Evolutionary conservation across 345 rosid genomes (phyloP).

Genomic region (Eucalyptus marginata): DNA sequence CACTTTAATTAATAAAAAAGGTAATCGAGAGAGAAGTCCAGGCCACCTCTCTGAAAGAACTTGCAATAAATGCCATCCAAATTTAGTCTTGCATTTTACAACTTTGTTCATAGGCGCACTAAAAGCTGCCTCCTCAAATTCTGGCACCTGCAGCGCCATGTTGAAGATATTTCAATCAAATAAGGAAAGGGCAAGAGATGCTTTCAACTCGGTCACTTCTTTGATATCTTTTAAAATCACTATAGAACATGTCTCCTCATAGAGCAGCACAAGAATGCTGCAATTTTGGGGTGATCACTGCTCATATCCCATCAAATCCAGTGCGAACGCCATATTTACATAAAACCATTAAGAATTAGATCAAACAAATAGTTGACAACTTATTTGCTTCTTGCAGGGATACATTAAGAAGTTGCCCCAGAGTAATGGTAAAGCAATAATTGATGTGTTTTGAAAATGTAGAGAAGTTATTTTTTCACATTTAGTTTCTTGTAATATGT

Average conservation of each 20-base stretch:
- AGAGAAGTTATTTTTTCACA: background rate
- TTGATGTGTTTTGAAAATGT: background rate
- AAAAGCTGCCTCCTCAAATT: constrained; percentile 93
- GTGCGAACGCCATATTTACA: background rate
- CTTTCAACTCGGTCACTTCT: background rate
- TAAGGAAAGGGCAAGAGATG: background rate
- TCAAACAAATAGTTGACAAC: background rate
- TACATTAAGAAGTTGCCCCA: background rate
- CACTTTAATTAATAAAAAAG: background rate
- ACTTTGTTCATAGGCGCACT: constrained; percentile 56
- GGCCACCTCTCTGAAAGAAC: constrained; percentile 81
- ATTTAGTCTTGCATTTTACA: constrained; percentile 73
- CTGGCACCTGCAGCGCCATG: constrained; percentile 52
- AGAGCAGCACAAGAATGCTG: background rate
- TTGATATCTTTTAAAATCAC: background rate
- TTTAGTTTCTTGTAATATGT: background rate
- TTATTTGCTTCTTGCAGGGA: background rate
- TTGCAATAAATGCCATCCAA: constrained; percentile 91
- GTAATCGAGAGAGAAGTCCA: background rate
- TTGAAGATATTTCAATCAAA: background rate
- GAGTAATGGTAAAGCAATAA: background rate
- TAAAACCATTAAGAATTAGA: background rate
- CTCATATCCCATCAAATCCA: background rate
- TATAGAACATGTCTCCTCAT: background rate
- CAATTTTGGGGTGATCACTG: background rate